phyloP scores from a whole-genome alignment of 768 basidiomycete genomes.

The Boletus sp. region DNA sequence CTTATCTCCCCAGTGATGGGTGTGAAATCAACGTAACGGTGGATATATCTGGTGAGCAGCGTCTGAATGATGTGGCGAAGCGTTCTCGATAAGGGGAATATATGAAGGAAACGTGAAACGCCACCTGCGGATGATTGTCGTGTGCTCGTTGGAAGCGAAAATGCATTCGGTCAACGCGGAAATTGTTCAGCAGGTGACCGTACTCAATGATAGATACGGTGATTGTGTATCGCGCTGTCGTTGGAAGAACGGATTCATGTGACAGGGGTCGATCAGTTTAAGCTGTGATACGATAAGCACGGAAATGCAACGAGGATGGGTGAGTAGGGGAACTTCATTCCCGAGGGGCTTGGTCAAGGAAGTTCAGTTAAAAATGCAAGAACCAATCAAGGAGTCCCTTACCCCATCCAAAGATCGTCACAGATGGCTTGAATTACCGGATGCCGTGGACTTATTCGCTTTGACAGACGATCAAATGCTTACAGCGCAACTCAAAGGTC shows the following conservation, averaged over 20 bases:
- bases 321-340: slow-evolving; percentile 8
- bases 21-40: slow-evolving; percentile 16
- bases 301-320: slow-evolving; percentile 10
- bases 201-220: background rate
- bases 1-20: slow-evolving; percentile 2
- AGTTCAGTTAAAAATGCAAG: background rate
- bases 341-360: slow-evolving; percentile 1
- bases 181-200: slow-evolving; percentile 4
- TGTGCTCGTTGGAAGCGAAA: background rate
- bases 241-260: slow-evolving; percentile 16
- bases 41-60: background rate
- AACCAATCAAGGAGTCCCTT: background rate
- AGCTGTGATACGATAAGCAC: slow-evolving; percentile 11
- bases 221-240: background rate
- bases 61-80: background rate
- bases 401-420: background rate
- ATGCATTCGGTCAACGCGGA: slow-evolving; percentile 7
- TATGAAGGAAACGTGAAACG: background rate
- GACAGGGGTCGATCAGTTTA: slow-evolving; percentile 5
- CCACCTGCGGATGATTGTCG: slow-evolving; percentile 10
- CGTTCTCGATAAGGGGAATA: slow-evolving; percentile 2
- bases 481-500: background rate
- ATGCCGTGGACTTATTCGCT: background rate
- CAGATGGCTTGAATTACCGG: background rate
- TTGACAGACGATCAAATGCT: background rate